Conservation (phyloP, 2,329 filamentous ascomycete species). For the Aspergillus chevalieri region DNA sequence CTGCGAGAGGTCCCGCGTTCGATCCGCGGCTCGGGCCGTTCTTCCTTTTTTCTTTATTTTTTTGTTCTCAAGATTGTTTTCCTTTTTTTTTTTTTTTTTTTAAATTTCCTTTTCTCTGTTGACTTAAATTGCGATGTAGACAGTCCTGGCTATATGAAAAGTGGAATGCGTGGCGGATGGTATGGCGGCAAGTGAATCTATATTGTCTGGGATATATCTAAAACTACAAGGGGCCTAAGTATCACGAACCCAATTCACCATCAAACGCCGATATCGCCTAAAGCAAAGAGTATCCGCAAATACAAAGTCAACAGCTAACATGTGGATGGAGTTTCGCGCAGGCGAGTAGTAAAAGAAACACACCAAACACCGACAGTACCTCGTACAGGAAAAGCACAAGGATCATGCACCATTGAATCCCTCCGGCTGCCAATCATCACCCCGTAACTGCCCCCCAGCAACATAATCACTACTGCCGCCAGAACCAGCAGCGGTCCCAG, state of each 20-base stretch:
- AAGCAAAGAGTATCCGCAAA: neutral
- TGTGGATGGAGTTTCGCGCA: neutral
- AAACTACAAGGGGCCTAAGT: neutral
- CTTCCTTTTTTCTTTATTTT: too few relatives aligned
- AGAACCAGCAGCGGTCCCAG: slow-evolving; percentile 19
- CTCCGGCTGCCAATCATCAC: slow-evolving; percentile 60
- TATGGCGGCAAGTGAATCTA: neutral
- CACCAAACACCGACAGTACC: neutral
- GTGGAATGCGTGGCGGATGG: too few relatives aligned
- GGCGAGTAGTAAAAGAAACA: neutral
- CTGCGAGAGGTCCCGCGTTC: slow-evolving; percentile 19
- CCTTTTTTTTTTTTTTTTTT: slow-evolving; percentile 6
- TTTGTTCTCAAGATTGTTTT: too few relatives aligned
- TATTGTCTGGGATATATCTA: neutral
- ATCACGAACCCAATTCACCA: neutral
- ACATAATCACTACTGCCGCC: slow-evolving; percentile 16
- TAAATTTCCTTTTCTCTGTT: neutral
- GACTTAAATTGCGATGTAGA: too few relatives aligned
- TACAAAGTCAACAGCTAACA: neutral
- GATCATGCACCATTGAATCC: slow-evolving; percentile 41
- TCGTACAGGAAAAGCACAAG: neutral
- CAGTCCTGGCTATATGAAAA: too few relatives aligned
- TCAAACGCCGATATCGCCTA: neutral
- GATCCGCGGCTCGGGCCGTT: slow-evolving; percentile 15
- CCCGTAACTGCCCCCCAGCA: slow-evolving; percentile 27